Evolutionary conservation across 257 asterid species (phyloP).

Genomic region (Echites panduratus): DNA sequence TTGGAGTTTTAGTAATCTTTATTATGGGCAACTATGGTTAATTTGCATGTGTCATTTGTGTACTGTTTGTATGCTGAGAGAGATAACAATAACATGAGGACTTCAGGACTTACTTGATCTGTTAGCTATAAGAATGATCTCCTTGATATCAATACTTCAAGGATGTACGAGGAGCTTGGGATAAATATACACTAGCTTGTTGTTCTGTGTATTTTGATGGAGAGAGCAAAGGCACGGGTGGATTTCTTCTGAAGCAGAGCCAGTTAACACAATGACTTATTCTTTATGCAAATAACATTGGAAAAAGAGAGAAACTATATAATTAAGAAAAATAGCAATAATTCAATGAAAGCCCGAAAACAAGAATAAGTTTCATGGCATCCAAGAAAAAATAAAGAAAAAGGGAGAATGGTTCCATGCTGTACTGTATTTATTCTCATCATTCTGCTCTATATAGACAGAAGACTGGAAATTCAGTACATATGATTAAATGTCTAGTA

Average conservation of each 20-base stretch:
- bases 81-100: background rate
- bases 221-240: too few species aligned
- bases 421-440: background rate
- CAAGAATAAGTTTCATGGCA: background rate
- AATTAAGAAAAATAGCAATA: too few species aligned
- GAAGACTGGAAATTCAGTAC: background rate
- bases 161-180: too few species aligned
- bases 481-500: background rate
- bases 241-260: too few species aligned
- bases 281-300: too few species aligned
- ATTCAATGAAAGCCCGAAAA: background rate
- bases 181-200: too few species aligned
- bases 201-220: too few species aligned
- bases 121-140: background rate
- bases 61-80: background rate
- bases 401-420: background rate
- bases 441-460: background rate
- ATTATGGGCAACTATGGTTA: background rate
- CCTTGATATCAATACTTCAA: too few species aligned
- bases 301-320: too few species aligned
- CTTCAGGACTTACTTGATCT: too few species aligned
- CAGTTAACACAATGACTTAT: too few species aligned
- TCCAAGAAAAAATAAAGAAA: too few species aligned
- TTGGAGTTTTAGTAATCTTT: background rate
- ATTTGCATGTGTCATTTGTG: background rate